Conservation (phyloP, 768 basidiomycete species). For the Postia placenta region DNA sequence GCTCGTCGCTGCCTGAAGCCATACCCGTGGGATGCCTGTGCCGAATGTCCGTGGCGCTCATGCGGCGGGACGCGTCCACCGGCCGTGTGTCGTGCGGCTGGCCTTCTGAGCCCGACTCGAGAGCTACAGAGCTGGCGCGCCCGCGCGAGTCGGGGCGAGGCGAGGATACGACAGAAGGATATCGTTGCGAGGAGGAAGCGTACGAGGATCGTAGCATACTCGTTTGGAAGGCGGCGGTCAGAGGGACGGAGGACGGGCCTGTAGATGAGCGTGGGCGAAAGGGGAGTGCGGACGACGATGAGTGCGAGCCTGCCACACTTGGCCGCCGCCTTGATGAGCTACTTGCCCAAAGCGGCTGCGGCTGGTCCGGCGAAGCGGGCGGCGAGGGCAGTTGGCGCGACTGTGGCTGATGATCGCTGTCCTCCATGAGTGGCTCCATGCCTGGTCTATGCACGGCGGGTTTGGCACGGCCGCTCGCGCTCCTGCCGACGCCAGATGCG, state of each 20-base stretch:
- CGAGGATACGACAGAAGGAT: constrained; percentile 11
- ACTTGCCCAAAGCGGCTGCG: constrained; percentile 10
- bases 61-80: constrained; percentile 9
- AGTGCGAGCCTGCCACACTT: constrained; percentile 12
- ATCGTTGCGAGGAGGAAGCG: constrained; percentile 9
- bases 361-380: constrained; percentile 20
- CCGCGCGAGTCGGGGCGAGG: constrained; percentile 1
- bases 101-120: neutral
- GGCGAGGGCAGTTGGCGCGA: constrained; percentile 24
- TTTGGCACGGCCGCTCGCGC: constrained; percentile 6
- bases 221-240: constrained; percentile 20
- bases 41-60: constrained; percentile 15
- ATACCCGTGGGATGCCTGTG: constrained; percentile 12
- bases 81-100: constrained; percentile 1
- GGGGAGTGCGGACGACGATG: constrained; percentile 15
- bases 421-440: constrained; percentile 19
- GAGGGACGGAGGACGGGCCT: constrained; percentile 8
- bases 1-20: neutral
- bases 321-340: constrained; percentile 13
- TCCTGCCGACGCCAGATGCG: neutral
- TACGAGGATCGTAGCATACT: constrained; percentile 13
- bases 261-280: constrained; percentile 19
- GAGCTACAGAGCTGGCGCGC: constrained; percentile 7
- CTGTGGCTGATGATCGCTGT: constrained; percentile 9
- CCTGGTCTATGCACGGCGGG: constrained; percentile 2